A percentile compares a stretch with the other conserved stretches of the same genome.
These are phyloP conservation scores for Pyrenophora seminiperda DNA, from an alignment of 2,329 filamentous ascomycete species.

Conservation along the genomic window DNA sequence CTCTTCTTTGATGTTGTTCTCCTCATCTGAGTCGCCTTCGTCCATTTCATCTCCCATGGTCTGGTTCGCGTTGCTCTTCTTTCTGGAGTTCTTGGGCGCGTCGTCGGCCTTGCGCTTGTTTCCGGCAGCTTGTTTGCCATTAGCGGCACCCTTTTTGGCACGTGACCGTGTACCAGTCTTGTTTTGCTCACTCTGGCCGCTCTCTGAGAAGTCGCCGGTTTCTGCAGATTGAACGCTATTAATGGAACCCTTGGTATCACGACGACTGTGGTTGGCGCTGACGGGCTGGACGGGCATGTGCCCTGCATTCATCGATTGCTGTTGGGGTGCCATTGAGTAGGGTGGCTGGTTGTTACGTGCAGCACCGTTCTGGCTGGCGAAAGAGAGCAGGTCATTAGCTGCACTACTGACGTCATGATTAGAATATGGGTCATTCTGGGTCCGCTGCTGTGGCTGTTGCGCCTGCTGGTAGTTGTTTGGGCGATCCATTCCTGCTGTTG, in stretches of 20 bases:
- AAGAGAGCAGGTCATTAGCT: constrained; percentile 89
- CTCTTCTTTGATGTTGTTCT: constrained; percentile 47
- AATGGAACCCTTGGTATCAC: constrained; percentile 56
- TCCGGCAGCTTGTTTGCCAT: constrained; percentile 43
- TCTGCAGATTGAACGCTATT: constrained; percentile 63
- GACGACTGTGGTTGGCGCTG: constrained; percentile 58
- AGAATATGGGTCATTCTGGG: constrained; percentile 70
- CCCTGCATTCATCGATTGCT: constrained; percentile 49
- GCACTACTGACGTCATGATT: constrained; percentile 92
- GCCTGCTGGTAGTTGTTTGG: constrained; percentile 59
- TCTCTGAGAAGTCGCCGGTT: constrained; percentile 73
- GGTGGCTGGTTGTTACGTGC: constrained; percentile 59
- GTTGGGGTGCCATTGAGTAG: constrained; percentile 52
- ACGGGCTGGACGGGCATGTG: constrained; percentile 55
- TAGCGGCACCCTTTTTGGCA: constrained; percentile 44
- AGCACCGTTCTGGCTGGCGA: constrained; percentile 72
- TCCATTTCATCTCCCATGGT: constrained; percentile 58
- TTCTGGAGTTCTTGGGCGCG: constrained; percentile 66
- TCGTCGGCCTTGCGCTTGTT: constrained; percentile 78
- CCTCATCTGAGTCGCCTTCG: constrained; percentile 49
- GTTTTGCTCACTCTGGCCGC: constrained; percentile 66
- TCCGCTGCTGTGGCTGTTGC: constrained; percentile 43
- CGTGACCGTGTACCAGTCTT: constrained; percentile 60
- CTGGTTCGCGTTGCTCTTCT: constrained; percentile 67
- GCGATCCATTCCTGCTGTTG: constrained; percentile 57